Conservation (phyloP, 2,329 filamentous ascomycete genomes). For the Stachybotrys chlorohalonatus region DNA sequence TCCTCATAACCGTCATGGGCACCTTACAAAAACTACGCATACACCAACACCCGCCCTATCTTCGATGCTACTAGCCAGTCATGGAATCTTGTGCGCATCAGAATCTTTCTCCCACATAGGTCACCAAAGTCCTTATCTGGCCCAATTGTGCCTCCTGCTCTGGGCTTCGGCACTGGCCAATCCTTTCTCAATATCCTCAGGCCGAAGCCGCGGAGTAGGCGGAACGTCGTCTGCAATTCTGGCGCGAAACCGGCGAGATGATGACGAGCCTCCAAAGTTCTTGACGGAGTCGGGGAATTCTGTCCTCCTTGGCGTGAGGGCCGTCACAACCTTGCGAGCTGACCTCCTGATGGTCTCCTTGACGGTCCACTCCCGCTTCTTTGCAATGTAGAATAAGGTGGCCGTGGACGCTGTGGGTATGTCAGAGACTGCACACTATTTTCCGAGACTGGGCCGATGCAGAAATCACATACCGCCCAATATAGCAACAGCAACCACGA, state of each 20-base stretch:
- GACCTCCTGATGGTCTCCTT: slow-evolving; percentile 63
- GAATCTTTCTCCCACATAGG: neutral
- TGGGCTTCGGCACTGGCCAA: slow-evolving; percentile 27
- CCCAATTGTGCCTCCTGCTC: slow-evolving; percentile 19
- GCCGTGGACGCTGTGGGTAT: slow-evolving; percentile 46
- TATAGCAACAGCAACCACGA: slow-evolving; percentile 58
- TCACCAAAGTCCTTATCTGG: slow-evolving; percentile 6
- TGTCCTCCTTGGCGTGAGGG: slow-evolving; percentile 50
- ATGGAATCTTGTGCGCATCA: neutral
- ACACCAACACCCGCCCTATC: neutral
- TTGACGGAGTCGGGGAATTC: slow-evolving; percentile 54
- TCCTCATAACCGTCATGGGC: neutral
- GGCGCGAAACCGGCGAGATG: slow-evolving; percentile 26
- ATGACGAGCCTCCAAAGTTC: slow-evolving; percentile 19
- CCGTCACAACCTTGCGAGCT: slow-evolving; percentile 50
- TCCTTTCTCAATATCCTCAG: slow-evolving; percentile 53
- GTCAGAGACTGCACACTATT: slow-evolving; percentile 6
- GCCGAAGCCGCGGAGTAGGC: slow-evolving; percentile 45
- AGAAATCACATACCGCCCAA: slow-evolving; percentile 52
- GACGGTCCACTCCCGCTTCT: slow-evolving; percentile 78
- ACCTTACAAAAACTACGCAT: neutral
- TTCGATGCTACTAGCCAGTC: neutral
- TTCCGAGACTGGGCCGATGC: neutral
- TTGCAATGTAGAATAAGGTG: slow-evolving; percentile 68
- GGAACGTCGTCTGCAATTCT: slow-evolving; percentile 45